Evolutionary conservation across 2,329 filamentous ascomycete species (phyloP), one percentile per base, ranked within the genome.

Genomic region (Eurotiales sp.): DNA sequence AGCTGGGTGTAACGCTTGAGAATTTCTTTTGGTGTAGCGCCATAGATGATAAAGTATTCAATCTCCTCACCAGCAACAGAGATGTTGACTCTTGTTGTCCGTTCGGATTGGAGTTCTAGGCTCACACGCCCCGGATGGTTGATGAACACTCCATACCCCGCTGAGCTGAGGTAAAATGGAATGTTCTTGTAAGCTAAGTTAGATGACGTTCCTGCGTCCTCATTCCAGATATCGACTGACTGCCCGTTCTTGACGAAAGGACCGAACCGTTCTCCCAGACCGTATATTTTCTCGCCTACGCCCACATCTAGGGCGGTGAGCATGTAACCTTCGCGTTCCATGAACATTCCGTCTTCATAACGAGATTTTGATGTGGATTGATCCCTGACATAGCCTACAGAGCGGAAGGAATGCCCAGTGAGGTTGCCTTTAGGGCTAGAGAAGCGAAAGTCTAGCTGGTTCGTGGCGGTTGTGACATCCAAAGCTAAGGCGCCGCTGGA

Each of bases 211-310:
- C 70, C 70, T 7, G 77, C 78, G 55, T 81, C 78, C 53, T 79
- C 77, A 48, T 81, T 81, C 77, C 77, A 80, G n/a, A 90, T 77
- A 51, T 80, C 75, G 2, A 90, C 72, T 11, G 77, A 76, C 66
- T 90, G 86, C 10, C 87, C 87, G 37, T 89, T 82, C 66, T 88
- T 90, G 65, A 87, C 86, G 68, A 87, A 87, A 6, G 85, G 81
- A 0, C 87, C 87, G 62, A 90, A 91, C 12, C 87, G 77, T 69
- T 90, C 87, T 1, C 87, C 87, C 4, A 90, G 76, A 0, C 87
- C 87, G 65, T 88, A 86, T 12, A 90, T 77, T 0, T 83, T 81
- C 66, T 90, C 87, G 14, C 75, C 73, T 3, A 81, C 66, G 12
- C 66, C 62, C 1, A 72, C 55, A 42, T 71, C 68, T 6, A 71